Evolutionary conservation across 345 rosid species (phyloP), one percentile per base, ranked within the genome.

Genomic region (Draba incana): DNA sequence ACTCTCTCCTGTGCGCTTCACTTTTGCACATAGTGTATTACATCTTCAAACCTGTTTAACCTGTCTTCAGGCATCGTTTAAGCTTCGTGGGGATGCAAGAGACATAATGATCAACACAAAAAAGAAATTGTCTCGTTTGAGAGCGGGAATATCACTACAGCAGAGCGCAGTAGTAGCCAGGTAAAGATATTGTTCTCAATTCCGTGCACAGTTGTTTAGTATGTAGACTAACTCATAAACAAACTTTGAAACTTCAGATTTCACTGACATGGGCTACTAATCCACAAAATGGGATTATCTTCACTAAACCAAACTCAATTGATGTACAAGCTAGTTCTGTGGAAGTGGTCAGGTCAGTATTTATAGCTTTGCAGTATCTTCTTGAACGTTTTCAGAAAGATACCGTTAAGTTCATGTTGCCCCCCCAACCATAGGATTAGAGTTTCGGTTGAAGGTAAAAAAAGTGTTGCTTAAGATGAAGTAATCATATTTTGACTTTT

Each of bases 21-120:
- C 12, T 3, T 44, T 61, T 37, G 4, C 6, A 6, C 3, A 1
- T 20, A 5, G 6, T n/a, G 52, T 72, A 10, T 23, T 46, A 31
- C 45, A 33, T 2, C 23, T 30, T 75, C 30, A 28, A n/a, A n/a
- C n/a, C n/a, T n/a, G n/a, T 20, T 5, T 3, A 70, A 68, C 52
- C 55, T 69, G 72, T 79, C 8, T 43, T 65, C 83, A 95, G 99
- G 99, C 99, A 72, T 86, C 98, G 15, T 95, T 95, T 75, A 95
- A 95, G 66, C 99, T 95, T 81, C 96, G 57, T 95, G 99, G 99
- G 77, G 92, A 43, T 89, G 92, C 82, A 89, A 88, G 64, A 96
- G 97, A 31, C 68, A 69, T 66, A 84, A 86, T 69, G 96, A 95
- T 78, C 98, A 88, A 78, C 93, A 88, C 86, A 95, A 92, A 53